Evolutionary conservation across 169 alveolate species (phyloP), one percentile per base, ranked within the genome.

Genomic region (Plasmodium reichenowi): DNA sequence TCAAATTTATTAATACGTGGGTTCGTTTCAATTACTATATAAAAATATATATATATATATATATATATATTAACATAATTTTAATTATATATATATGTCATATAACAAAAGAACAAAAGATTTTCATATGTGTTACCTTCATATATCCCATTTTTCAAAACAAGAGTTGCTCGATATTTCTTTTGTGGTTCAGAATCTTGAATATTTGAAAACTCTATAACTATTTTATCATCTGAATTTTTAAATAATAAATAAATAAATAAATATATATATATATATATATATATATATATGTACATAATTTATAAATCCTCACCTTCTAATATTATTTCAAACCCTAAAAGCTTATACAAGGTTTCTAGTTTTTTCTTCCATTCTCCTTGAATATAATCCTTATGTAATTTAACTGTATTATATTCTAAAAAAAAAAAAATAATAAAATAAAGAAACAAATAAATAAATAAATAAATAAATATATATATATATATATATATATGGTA

Each of bases 341-440:
- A 48, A 24, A 83, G 86, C 43, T 83, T 71, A 59, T 67, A 83
- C 24, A 83, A 54, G n/a, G 91, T 71, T 38, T 63, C 68, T 64
- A 83, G 29, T 83, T 83, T 83, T 48, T 63, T 59, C 5, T 68
- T 56, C 91, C 91, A 83, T 50, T 83, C 85, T 5, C 59, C 71
- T 38, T 83, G 66, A 45, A 83, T 83, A 29, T 70, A 59, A 15
- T 67, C 83, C 72, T 58, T 83, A 20, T 83, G 91, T 50, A 71
- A 64, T 50, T 83, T 83, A n/a, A 83, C 83, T 4, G 91, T 71
- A 10, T 83, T 71, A 52, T 83, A 70, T 72, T 83, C 91, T 83
- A 60, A 29, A 45, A 13, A 7, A 20, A 52, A 54, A 52, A 3
- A 48, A 5, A 26, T 24, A 56, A 20, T 20, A 63, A 22, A 13